Evolutionary conservation across 176 grass and related monocot genomes (phyloP).

Genomic region (Sorghum bicolor): DNA sequence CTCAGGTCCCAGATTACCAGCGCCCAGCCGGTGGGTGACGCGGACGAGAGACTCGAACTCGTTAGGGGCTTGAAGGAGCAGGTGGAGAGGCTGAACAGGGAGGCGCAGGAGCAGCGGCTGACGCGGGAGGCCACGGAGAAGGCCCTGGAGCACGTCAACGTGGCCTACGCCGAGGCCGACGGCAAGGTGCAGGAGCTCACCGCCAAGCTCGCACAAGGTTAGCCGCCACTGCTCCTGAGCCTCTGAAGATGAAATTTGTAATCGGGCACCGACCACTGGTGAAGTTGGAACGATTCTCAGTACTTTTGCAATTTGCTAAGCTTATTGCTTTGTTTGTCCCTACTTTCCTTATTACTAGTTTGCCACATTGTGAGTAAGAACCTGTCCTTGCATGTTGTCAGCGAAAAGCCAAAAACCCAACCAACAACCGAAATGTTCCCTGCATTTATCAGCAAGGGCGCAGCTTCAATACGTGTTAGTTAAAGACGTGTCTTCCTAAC

Average conservation of each 20-base stretch:
- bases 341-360: neutral
- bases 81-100: slow-evolving; percentile 55
- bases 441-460: neutral
- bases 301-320: slow-evolving; percentile 8
- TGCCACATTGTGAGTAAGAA: neutral
- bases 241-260: neutral
- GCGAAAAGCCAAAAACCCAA: neutral
- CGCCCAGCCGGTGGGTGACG: neutral
- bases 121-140: slow-evolving; percentile 71
- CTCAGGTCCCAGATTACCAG: slow-evolving; percentile 56
- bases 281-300: neutral
- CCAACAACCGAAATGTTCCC: neutral
- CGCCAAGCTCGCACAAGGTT: slow-evolving; percentile 80
- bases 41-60: slow-evolving; percentile 21
- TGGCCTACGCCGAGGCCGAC: slow-evolving; percentile 69
- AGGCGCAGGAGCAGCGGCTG: slow-evolving; percentile 66
- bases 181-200: slow-evolving; percentile 76
- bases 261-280: neutral
- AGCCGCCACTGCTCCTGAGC: slow-evolving; percentile 14
- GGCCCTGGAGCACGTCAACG: slow-evolving; percentile 79
- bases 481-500: neutral
- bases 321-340: neutral
- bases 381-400: neutral
- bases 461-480: neutral
- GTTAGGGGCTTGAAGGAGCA: slow-evolving; percentile 58